A percentile compares a stretch with the other conserved stretches of the same genome.
Conservation (phyloP, 78 protist genomes). For the Dictyostelium citrinum region DNA sequence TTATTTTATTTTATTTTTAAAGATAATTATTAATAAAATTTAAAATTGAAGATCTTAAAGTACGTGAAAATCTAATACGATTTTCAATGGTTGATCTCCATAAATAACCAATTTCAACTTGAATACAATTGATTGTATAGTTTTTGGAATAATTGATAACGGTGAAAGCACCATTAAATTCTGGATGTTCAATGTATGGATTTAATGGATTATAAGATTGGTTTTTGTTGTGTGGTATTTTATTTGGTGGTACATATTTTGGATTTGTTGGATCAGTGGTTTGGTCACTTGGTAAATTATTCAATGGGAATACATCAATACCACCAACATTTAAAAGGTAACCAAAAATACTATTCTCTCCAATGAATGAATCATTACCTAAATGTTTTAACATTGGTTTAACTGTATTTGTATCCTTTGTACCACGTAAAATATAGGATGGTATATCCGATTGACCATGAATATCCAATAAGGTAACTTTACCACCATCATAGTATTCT, state of each 20-base stretch:
- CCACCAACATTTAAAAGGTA: not conserved
- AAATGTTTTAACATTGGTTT: not conserved
- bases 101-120: constrained; percentile 44
- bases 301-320: constrained; percentile 22
- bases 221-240: not conserved
- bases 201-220: not conserved
- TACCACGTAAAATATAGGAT: constrained; percentile 34
- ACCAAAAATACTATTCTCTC: constrained; percentile 38
- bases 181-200: constrained; percentile 37
- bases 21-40: not conserved
- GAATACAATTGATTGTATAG: constrained; percentile 13
- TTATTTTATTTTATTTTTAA: not conserved
- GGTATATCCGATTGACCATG: constrained; percentile 56
- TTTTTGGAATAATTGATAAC: constrained; percentile 9
- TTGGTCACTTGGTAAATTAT: not conserved
- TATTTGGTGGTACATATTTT: not conserved
- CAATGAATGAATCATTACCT: constrained; percentile 6
- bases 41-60: constrained; percentile 33
- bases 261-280: not conserved
- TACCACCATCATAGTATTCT: not conserved
- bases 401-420: not conserved
- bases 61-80: not conserved
- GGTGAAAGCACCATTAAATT: constrained; percentile 37
- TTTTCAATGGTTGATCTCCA: not conserved
- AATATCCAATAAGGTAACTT: constrained; percentile 25